Evolutionary conservation across 768 basidiomycete genomes (phyloP).

Genomic region (Brasilioporus rufonigricans): DNA sequence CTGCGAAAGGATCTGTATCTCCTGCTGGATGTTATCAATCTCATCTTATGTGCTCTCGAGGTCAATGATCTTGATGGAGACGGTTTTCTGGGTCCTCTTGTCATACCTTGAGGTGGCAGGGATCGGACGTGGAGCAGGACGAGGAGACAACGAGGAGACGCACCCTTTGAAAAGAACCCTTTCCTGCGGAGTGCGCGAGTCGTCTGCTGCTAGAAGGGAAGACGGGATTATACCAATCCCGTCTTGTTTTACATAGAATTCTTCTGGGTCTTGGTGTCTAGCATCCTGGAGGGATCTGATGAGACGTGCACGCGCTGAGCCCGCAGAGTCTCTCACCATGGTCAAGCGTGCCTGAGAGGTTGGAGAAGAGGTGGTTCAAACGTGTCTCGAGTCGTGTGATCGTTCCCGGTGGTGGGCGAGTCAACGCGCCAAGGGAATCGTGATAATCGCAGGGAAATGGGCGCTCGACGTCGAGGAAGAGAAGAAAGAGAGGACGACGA

Average conservation of each 20-base stretch:
- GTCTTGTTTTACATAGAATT: slow-evolving; percentile 95
- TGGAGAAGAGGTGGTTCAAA: not conserved
- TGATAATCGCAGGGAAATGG: slow-evolving; percentile 9
- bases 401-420: not conserved
- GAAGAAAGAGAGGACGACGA: not conserved
- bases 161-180: slow-evolving; percentile 99
- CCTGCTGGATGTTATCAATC: slow-evolving; percentile 99
- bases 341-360: no score
- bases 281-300: slow-evolving; percentile 46
- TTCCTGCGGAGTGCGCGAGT: slow-evolving; percentile 53
- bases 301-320: slow-evolving; percentile 4
- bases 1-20: slow-evolving; percentile 97
- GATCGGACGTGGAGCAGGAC: slow-evolving; percentile 6
- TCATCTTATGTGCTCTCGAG: slow-evolving; percentile 99
- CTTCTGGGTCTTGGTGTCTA: slow-evolving; percentile 86
- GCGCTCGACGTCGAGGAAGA: no score
- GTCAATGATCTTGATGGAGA: slow-evolving; percentile 99
- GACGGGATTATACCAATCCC: slow-evolving; percentile 71
- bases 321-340: slow-evolving; percentile 20
- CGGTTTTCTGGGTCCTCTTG: slow-evolving; percentile 92
- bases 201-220: slow-evolving; percentile 10
- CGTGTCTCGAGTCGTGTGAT: slow-evolving; percentile 14
- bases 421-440: no score
- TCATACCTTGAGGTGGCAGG: slow-evolving; percentile 72
- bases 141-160: slow-evolving; percentile 20